These are phyloP conservation scores for Pseudogymnoascus sp. DNA, from an alignment of 2,329 filamentous ascomycete species.

Conservation along the genomic window DNA sequence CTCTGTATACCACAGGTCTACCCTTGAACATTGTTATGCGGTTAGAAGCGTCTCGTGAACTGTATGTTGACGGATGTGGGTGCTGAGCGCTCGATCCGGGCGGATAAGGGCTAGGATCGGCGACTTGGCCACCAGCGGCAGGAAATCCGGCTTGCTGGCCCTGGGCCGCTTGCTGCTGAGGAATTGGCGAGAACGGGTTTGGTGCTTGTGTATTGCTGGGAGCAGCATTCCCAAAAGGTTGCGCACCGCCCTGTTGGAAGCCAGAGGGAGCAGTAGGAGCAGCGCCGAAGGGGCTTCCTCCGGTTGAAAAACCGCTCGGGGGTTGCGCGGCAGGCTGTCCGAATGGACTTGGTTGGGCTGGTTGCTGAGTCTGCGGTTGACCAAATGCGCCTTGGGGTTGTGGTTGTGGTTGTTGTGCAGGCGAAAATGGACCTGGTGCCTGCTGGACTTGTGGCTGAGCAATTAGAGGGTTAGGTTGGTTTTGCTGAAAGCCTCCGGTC, in stretches of 20 bases:
- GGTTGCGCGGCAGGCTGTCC: not conserved
- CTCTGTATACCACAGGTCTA: conserved; percentile 51
- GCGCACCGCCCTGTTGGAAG: conserved; percentile 14
- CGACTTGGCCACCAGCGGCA: not conserved
- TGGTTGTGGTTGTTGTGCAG: not conserved
- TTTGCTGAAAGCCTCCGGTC: conserved; percentile 29
- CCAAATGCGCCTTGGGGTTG: conserved; percentile 7
- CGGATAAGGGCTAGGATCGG: conserved; percentile 7
- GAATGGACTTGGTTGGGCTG: conserved; percentile 10
- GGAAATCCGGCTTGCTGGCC: conserved; percentile 1
- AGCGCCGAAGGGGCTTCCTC: not conserved
- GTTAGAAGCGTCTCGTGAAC: conserved; percentile 20
- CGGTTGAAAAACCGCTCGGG: conserved; percentile 3
- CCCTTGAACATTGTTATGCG: conserved; percentile 53
- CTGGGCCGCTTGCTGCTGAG: conserved; percentile 14
- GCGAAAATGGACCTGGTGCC: not conserved
- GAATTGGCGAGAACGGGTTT: conserved; percentile 13
- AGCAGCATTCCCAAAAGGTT: conserved; percentile 28
- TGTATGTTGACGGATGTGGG: conserved; percentile 20
- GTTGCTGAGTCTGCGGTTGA: not conserved
- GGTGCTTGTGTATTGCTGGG: conserved; percentile 21
- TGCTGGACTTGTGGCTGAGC: conserved; percentile 11
- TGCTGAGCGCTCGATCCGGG: conserved; percentile 11
- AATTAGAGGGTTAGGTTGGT: conserved; percentile 24
- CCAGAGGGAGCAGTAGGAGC: not conserved